These are phyloP conservation scores for Solanum hybrid DNA, from an alignment of 305 asterid species.

Conservation along the genomic window DNA sequence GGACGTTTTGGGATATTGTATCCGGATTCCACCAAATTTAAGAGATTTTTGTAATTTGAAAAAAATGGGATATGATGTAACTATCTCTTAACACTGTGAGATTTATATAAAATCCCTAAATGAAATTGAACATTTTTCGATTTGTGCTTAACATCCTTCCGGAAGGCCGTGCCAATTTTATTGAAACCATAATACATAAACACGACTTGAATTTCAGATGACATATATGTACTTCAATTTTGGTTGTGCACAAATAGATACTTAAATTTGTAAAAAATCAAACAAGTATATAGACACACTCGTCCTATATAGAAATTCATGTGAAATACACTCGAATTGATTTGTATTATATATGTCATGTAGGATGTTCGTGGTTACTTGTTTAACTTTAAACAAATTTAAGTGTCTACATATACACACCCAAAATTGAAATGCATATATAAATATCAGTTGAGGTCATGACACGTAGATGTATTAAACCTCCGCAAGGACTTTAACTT, in stretches of 20 bases:
- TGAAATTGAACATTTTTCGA: background rate
- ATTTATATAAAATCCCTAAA: background rate
- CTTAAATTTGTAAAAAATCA: no score
- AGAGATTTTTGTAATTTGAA: no score
- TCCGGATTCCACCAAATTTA: background rate
- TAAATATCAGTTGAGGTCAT: background rate
- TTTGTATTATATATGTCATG: no score
- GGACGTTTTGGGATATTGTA: no score
- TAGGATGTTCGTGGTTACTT: background rate
- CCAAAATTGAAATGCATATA: background rate
- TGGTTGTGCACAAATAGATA: background rate
- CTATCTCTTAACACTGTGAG: background rate
- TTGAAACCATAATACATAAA: background rate
- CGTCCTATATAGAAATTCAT: rapidly evolving
- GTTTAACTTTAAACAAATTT: no score
- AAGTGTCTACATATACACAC: no score
- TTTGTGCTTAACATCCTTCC: background rate
- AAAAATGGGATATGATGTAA: background rate
- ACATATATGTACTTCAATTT: background rate
- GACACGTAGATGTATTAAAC: no score
- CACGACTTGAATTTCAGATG: background rate
- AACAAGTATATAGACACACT: background rate
- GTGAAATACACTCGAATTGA: no score
- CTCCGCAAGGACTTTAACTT: background rate
- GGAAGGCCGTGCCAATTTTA: background rate